These are phyloP conservation scores for Tympanopsis confertula DNA, from an alignment of 2,329 filamentous ascomycete genomes.

Conservation along the genomic window DNA sequence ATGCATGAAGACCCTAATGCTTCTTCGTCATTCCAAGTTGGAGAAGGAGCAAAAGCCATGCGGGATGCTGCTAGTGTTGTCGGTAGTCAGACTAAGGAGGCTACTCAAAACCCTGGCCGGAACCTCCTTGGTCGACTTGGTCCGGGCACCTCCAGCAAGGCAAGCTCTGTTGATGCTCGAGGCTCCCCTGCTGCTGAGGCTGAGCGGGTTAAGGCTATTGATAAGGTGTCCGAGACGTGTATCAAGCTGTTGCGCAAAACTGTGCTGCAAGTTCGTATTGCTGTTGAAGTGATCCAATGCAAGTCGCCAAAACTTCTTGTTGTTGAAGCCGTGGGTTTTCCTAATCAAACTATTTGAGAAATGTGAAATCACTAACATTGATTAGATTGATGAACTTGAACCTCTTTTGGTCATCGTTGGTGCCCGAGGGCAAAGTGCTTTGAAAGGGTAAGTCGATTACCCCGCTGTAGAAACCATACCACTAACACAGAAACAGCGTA, in stretches of 20 bases:
- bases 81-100: neutral
- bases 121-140: neutral
- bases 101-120: neutral
- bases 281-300: slow-evolving; percentile 62
- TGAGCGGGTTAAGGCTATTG: slow-evolving; percentile 46
- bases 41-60: neutral
- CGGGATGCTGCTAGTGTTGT: neutral
- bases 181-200: slow-evolving; percentile 29
- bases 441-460: slow-evolving; percentile 44
- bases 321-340: slow-evolving; percentile 38
- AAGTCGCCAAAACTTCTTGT: slow-evolving; percentile 61
- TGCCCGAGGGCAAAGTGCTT: slow-evolving; percentile 49
- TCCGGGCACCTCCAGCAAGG: neutral
- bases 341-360: too few relatives aligned
- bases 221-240: slow-evolving; percentile 48
- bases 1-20: neutral
- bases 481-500: slow-evolving; percentile 35
- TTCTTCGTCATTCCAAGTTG: neutral
- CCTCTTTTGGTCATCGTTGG: slow-evolving; percentile 58
- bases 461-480: neutral
- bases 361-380: too few relatives aligned
- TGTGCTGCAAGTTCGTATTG: slow-evolving; percentile 51
- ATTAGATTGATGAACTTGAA: slow-evolving; percentile 52
- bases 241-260: slow-evolving; percentile 53
- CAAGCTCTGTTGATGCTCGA: neutral